phyloP scores from a whole-genome alignment of 805 yeast species.

The Starmerella bombicola region DNA sequence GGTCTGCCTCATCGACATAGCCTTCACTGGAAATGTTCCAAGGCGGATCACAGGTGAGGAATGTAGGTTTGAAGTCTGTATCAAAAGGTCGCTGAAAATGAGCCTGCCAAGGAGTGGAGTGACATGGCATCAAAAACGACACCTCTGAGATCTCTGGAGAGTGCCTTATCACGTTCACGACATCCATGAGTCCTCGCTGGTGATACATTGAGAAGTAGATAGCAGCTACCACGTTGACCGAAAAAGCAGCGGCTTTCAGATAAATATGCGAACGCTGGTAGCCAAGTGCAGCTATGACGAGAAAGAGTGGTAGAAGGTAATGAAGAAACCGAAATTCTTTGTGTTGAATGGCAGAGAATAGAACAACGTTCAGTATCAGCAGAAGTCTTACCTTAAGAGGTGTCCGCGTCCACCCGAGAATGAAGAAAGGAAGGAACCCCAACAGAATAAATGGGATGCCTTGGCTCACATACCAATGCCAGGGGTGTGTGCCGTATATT shows the following conservation, averaged over 20 bases:
- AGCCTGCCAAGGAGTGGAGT: slow-evolving; percentile 92
- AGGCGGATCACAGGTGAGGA: slow-evolving; percentile 89
- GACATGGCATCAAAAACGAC: slow-evolving; percentile 90
- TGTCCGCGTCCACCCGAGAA: slow-evolving; percentile 8
- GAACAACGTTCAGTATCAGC: slow-evolving; percentile 35
- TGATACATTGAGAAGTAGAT: slow-evolving; percentile 51
- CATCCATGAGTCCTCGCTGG: slow-evolving; percentile 75
- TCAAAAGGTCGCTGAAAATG: slow-evolving; percentile 45
- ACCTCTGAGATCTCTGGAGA: slow-evolving; percentile 36
- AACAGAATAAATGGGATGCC: slow-evolving; percentile 67
- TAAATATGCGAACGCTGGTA: not conserved
- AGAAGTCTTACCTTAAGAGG: slow-evolving; percentile 6
- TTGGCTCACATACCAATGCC: slow-evolving; percentile 75
- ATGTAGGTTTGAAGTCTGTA: slow-evolving; percentile 45
- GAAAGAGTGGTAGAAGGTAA: slow-evolving; percentile 67
- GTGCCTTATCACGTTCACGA: slow-evolving; percentile 42
- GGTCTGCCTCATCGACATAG: slow-evolving; percentile 81
- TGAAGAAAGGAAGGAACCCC: slow-evolving; percentile 43
- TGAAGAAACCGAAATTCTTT: slow-evolving; percentile 86
- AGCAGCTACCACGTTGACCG: slow-evolving; percentile 35
- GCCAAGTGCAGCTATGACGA: slow-evolving; percentile 37
- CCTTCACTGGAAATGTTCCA: slow-evolving; percentile 14
- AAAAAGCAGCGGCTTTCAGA: slow-evolving; percentile 1
- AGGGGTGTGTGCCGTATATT: slow-evolving; percentile 64
- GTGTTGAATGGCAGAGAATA: slow-evolving; percentile 60